Evolutionary conservation across 805 yeast species (phyloP), one percentile per base, ranked within the genome.

Genomic region (Metschnikowia proteae): DNA sequence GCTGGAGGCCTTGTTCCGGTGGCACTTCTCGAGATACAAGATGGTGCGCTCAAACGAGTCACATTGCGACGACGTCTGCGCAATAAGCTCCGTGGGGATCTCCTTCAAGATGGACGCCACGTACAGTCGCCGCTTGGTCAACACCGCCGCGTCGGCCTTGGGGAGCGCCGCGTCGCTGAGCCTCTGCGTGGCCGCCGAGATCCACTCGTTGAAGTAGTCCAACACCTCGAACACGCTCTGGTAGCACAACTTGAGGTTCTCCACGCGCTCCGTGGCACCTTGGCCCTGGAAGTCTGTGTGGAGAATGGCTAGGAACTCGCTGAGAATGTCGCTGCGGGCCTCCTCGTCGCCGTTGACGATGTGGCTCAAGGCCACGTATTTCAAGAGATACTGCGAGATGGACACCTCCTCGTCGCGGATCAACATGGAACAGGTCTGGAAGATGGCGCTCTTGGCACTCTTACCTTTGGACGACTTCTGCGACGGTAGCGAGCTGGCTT

Each of bases 21-120:
- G 79, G 51, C 86, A 81, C 58, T 88, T 88, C 57, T 94, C 99
- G 59, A 88, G 72, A 62, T 88, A 89, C 45, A 91, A 70, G 6
- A 92, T 82, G 0, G 98, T 90, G 40, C 98, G 73, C 54, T 95
- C 97, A 60, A 82, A 89, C 0, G 95, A 83, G 40, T 82, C 87
- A 51, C 95, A 87, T 54, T 89, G 89, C 1, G 89, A 78, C 0
- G 97, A 86, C 45, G 94, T 74, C 32, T 76, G 73, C 0, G 96
- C 97, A 58, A 94, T 73, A 23, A 86, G 61, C 33, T 80, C 82
- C 28, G 83, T 80, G 0, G 96, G 87, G 7, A 91, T 76, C 2
- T 67, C 60, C 1, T 66, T 67, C 9, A 89, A 62, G 49, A 89
- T 79, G 0, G 48, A 43, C 40, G 74, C 74, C 3, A 81, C 81